Conservation (phyloP, 306 rosid species). For the barrel medic (Medicago truncatula) region MtrunA17r5.0-ANR NC_053044.1:55142001-55142500, state of each 20-base stretch:
- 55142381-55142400: constrained; percentile 98
- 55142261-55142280: constrained; percentile 70
- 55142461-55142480: constrained; percentile 99
- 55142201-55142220: constrained; percentile 29
- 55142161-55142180: too few species aligned
- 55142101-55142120: constrained; percentile 96
- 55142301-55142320: constrained; percentile 85
- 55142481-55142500: constrained; percentile 90
- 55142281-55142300: constrained; percentile 82
- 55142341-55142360: constrained; percentile 71
- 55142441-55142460: constrained; percentile 73
- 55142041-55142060: constrained; percentile 6
- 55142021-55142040: neutral
- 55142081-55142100: constrained; percentile 68
- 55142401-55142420: constrained; percentile 71
- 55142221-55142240: constrained; percentile 76
- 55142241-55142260: constrained; percentile 85
- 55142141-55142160: constrained; percentile 17
- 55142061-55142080: constrained; percentile 79
- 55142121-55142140: constrained; percentile 49
- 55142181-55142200: constrained; percentile 22
- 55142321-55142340: constrained; percentile 89
- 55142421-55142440: constrained; percentile 64
- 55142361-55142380: constrained; percentile 91
- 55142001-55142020: neutral